Evolutionary conservation across 179 eudicot genomes (phyloP), one percentile per base, ranked within the genome.

Genomic region (Sideroxylon spinosum): DNA sequence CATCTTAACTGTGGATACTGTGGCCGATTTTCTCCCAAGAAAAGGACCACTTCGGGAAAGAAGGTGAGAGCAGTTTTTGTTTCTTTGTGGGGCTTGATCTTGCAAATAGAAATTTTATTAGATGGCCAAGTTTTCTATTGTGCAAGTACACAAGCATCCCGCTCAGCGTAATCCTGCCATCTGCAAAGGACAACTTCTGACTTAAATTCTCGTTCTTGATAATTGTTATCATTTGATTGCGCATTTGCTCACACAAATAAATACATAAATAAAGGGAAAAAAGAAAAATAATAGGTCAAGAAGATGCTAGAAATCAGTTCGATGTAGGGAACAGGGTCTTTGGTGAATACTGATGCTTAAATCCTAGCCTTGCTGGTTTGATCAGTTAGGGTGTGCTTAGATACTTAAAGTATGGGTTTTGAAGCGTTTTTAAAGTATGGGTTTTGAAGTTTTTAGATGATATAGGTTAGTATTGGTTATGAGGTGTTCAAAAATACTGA

Each of bases 11-110:
- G 90, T 95, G 44, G 98, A 95, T 80, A 95, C 96, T 52, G 96
- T 92, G 9, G 97, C 98, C 79, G 97, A 95, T 86, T 95, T 92
- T 85, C 90, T 95, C 61, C 99, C 99, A n/a, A 90, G 97, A 78
- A 95, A 92, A 86, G 99, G 98, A 76, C 96, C 96, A 11, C 84
- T 90, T 57, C 86, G 96, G 57, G 93, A 88, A 73, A 88, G 99
- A 88, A 95, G 99, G 99, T 93, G 79, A 81, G 79, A 79, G 71
- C 61, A 20, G 5, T 78, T 74, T 64, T 50, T 7, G 10, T 29
- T 37, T 55, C 19, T 9, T 16, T 57, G 6, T 5, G 17, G 22
- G 16, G 28, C 17, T 9, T 60, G 49, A 20, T 19, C 5, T 63
- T 72, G 14, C 44, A 0, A 12, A 68, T 37, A 3, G 6, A 52